phyloP scores from a whole-genome alignment of 352 stramenopile species.

The Phytophthora rubi region DNA sequence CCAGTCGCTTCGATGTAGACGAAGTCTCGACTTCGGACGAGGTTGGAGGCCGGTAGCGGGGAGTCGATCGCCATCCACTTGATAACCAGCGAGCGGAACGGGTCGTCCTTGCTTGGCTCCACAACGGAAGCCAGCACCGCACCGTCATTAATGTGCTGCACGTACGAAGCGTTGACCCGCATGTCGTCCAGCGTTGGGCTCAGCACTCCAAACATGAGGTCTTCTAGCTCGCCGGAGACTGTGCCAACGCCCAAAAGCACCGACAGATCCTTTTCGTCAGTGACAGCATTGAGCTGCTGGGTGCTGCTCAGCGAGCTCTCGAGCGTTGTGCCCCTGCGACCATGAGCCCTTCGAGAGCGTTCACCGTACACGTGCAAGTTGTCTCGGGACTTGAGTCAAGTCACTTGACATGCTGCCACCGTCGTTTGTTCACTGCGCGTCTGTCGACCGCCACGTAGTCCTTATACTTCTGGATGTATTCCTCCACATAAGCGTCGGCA shows the following conservation, averaged over 20 bases:
- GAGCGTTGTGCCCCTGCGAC: neutral
- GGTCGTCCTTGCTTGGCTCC: conserved; percentile 30
- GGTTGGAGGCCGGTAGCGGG: conserved; percentile 14
- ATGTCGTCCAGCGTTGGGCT: conserved; percentile 35
- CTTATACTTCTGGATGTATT: conserved; percentile 21
- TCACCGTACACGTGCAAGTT: conserved; percentile 20
- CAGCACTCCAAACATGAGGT: conserved; percentile 40
- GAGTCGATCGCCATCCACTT: conserved; percentile 42
- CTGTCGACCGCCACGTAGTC: conserved; percentile 18
- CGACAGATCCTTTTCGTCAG: conserved; percentile 11
- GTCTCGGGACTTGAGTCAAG: conserved; percentile 21
- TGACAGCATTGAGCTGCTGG: neutral
- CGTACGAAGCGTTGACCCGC: conserved; percentile 33
- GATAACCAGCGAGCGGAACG: conserved; percentile 33
- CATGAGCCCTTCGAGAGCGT: neutral
- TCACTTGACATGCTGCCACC: conserved; percentile 29
- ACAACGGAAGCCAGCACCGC: conserved; percentile 30
- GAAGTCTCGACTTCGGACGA: conserved; percentile 4
- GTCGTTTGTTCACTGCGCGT: conserved; percentile 17
- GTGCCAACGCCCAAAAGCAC: conserved; percentile 31
- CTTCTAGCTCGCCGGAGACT: conserved; percentile 31
- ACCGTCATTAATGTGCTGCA: conserved; percentile 28
- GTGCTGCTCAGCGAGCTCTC: conserved; percentile 9
- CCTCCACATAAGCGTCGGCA: conserved; percentile 10
- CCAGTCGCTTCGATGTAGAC: conserved; percentile 2